Evolutionary conservation across 305 asterid species (phyloP), one percentile per base, ranked within the genome.

Genomic region (Caryopteris hybrid): DNA sequence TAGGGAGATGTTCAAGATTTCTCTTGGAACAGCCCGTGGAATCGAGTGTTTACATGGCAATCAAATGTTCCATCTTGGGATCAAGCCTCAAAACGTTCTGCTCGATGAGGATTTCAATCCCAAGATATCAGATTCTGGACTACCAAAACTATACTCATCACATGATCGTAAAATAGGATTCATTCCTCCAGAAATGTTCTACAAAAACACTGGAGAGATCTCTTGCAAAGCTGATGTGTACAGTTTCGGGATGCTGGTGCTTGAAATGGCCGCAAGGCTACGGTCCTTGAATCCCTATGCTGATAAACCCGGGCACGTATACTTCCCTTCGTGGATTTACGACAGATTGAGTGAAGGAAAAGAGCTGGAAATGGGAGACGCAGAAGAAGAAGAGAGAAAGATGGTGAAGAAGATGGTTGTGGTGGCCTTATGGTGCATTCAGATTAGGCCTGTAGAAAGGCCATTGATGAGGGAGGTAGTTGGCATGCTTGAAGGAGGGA

Each of bases 351-450:
- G 65, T 17, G 76, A 74, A 39, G 84, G 82, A 31, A 65, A 61
- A 34, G 78, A 72, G 11, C 21, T 79, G 27, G 80, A 55, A 20
- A 66, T 57, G 31, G 47, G 64, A 70, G 61, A 52, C 17, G 77
- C 6, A 18, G 71, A 31, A 5, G 76, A 64, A 8, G 85, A 72
- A 55, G 86, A 79, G 51, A 46, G 36, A 38, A 79, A 21, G 61
- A 68, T 79, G 83, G 68, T 79, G 25, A 81, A 64, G 51, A 81
- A 77, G 68, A 76, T 77, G 85, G 57, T 79, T 8, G 17, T 75
- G 14, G 81, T 62, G 8, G 86, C 53, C 3, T 13, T 84, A 48
- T 79, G 83, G 80, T 84, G 89, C 72, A 78, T 84, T 65, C 90
- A 80, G 52, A 66, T 71, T 43, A 75, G 38, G 66, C 62, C 81